Base-by-base conservation (phyloP, 306 rosid species). In the Neltuma alba region DNA sequence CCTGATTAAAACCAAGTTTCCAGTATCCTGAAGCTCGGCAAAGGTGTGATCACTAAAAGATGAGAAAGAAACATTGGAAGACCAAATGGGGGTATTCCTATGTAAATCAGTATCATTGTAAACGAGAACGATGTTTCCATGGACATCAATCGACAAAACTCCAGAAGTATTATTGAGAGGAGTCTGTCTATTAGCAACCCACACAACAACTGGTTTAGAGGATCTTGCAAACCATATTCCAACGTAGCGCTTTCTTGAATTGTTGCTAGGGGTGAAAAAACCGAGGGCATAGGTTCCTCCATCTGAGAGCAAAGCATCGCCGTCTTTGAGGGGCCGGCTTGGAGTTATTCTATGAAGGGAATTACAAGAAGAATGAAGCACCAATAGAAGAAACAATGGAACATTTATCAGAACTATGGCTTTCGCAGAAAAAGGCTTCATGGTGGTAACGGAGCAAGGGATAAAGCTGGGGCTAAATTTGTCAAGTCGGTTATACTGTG, bases 11-110 rank as follows among this genome's bases (percentile, higher is more conserved):
- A 82, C 65, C 14, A 86, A 50, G 72, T 86, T 86, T 33, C 89
- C 89, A 0, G 84, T 86, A 41, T 82, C 89, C 7, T 79, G 23
- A 58, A 86, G 82, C 75, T 66, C 72, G 2, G 89, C 89, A 8
- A 82, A 82, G 55, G 52, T 41, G 65, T 72, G 52, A 4, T n/a
- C n/a, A n/a, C 55, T 48, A 8, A 1, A 6, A 6, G 67, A 34
- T 2, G 47, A 25, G 36, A 30, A 0, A 0, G 85, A 69, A 69
- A 55, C 44, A 57, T 82, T 82, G 3, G 88, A 55, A 48, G 86
- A 85, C 88, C 88, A 85, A 48, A 80, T 6, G 2, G 80, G 75
- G 52, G 38, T 74, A 6, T 18, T 48, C 4, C 55, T 48, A 2
- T 48, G 16, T 2, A 18, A 48, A 48, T 48, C 2, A 7, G 55